phyloP scores from a whole-genome alignment of 257 asterid species.

The Gentiana macrophylla region DNA sequence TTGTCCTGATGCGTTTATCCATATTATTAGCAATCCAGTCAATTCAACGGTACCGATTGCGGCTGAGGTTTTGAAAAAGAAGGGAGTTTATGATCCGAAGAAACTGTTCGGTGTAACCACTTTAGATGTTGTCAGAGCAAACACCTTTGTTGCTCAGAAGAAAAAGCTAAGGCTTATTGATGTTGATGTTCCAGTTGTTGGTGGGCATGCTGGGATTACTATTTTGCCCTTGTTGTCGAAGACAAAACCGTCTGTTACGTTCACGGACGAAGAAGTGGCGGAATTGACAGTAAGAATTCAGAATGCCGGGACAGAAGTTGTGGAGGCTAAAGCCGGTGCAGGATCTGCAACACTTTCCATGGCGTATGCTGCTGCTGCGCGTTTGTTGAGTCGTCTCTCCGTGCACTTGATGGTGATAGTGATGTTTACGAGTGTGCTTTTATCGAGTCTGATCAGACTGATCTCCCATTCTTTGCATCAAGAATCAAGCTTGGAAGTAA shows the following conservation, averaged over 20 bases:
- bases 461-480: slow-evolving; percentile 83
- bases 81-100: slow-evolving; percentile 69
- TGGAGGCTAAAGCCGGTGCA: slow-evolving; percentile 90
- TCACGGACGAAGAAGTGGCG: slow-evolving; percentile 53
- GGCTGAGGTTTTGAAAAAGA: slow-evolving; percentile 67
- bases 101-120: slow-evolving; percentile 83
- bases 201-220: slow-evolving; percentile 86
- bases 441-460: slow-evolving; percentile 56
- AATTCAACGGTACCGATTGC: slow-evolving; percentile 87
- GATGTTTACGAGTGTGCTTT: slow-evolving; percentile 74
- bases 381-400: slow-evolving; percentile 80
- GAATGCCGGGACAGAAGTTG: slow-evolving; percentile 89
- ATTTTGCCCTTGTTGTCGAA: slow-evolving; percentile 69
- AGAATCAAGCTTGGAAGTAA: slow-evolving; percentile 68
- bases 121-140: slow-evolving; percentile 78
- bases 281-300: slow-evolving; percentile 70
- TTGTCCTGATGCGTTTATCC: slow-evolving; percentile 76
- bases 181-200: slow-evolving; percentile 71
- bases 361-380: slow-evolving; percentile 89
- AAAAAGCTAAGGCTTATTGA: slow-evolving; percentile 66
- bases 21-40: slow-evolving; percentile 82
- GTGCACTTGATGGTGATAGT: slow-evolving; percentile 73
- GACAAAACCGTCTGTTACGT: slow-evolving; percentile 52
- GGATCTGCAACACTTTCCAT: slow-evolving; percentile 93
- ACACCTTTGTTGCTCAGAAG: slow-evolving; percentile 62